A percentile compares a stretch with the other conserved stretches of the same genome.
These are phyloP conservation scores for Multifurca ochricompacta DNA, from an alignment of 768 basidiomycete species.

Conservation along the genomic window DNA sequence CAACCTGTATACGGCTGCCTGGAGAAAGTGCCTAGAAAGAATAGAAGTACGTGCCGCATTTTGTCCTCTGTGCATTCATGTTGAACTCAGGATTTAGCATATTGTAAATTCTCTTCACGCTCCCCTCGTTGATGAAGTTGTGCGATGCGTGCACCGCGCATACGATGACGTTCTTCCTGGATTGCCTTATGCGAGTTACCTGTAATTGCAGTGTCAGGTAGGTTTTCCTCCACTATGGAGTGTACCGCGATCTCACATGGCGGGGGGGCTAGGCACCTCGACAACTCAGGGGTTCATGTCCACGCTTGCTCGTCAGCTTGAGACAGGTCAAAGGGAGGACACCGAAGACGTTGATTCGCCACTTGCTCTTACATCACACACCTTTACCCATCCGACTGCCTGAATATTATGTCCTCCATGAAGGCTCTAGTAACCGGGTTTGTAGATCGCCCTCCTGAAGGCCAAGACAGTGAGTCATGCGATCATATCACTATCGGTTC, in stretches of 20 bases:
- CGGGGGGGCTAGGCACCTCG: conserved; percentile 9
- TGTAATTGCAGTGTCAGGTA: conserved; percentile 18
- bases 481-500: not conserved
- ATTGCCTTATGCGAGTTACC: conserved; percentile 21
- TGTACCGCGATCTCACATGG: not conserved
- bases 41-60: conserved; percentile 12
- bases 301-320: conserved; percentile 10
- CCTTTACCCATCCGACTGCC: conserved; percentile 18
- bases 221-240: not conserved
- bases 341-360: conserved; percentile 1
- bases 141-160: conserved; percentile 16
- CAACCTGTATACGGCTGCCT: conserved; percentile 15
- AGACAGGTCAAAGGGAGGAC: not conserved
- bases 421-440: conserved; percentile 20
- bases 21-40: conserved; percentile 17
- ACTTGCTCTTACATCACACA: conserved; percentile 10
- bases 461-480: conserved; percentile 15
- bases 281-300: conserved; percentile 13
- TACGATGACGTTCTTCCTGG: conserved; percentile 20
- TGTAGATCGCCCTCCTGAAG: conserved; percentile 15
- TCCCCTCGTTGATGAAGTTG: conserved; percentile 13
- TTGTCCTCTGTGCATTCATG: not conserved
- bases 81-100: conserved; percentile 5
- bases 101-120: conserved; percentile 13
- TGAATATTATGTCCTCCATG: conserved; percentile 20